phyloP scores from a whole-genome alignment of 352 stramenopile species.

The Pythium guiyangense region DNA sequence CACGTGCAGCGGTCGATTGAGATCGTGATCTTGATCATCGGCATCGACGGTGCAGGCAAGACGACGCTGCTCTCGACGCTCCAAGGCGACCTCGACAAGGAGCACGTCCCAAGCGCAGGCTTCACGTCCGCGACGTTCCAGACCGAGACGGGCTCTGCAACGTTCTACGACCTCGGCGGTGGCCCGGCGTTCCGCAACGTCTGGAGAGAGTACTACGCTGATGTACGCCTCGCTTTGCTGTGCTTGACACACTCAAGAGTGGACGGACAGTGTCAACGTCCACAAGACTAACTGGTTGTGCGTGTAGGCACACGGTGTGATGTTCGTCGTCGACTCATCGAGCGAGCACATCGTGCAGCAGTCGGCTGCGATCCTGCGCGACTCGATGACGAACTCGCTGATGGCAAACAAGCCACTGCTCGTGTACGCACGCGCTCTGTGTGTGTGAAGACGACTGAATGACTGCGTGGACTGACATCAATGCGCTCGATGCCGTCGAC shows the following conservation, averaged over 20 bases:
- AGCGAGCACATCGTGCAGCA: constrained; percentile 40
- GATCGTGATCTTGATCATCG: constrained; percentile 81
- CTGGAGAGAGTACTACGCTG: constrained; percentile 81
- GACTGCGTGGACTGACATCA: not conserved
- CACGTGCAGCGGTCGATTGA: constrained; percentile 20
- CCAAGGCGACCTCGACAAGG: constrained; percentile 79
- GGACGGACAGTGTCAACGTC: not conserved
- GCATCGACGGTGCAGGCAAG: constrained; percentile 85
- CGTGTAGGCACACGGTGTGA: constrained; percentile 54
- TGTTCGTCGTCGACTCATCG: constrained; percentile 75
- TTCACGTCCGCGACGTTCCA: constrained; percentile 76
- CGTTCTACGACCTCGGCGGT: constrained; percentile 78
- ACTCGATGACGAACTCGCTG: constrained; percentile 46
- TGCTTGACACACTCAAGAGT: not conserved
- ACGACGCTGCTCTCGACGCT: constrained; percentile 87
- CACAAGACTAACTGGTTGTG: constrained; percentile 5
- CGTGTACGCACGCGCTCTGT: constrained; percentile 34
- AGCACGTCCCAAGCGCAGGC: constrained; percentile 71
- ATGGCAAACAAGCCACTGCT: constrained; percentile 66
- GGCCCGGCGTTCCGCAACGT: constrained; percentile 73
- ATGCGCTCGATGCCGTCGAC: not conserved
- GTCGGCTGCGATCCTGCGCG: constrained; percentile 38
- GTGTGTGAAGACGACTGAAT: not conserved
- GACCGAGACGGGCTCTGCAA: constrained; percentile 60
- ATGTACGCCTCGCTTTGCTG: constrained; percentile 37